These are phyloP conservation scores for Nothomitra cinnamomea DNA, from an alignment of 2,329 filamentous ascomycete species.

Conservation along the genomic window DNA sequence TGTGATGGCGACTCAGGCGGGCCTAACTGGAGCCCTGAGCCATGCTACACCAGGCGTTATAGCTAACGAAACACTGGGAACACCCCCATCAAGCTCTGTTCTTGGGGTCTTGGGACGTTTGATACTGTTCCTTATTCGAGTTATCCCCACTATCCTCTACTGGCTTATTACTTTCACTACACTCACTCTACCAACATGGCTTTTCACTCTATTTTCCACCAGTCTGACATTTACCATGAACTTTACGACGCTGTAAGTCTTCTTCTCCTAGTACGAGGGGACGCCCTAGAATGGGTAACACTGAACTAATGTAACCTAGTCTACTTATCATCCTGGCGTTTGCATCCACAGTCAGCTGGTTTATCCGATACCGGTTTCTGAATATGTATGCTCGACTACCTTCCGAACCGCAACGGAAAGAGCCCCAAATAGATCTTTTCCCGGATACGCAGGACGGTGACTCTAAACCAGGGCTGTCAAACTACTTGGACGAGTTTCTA, in stretches of 20 bases:
- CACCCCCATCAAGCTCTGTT: constrained; percentile 1
- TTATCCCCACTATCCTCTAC: constrained; percentile 46
- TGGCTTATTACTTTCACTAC: constrained; percentile 74
- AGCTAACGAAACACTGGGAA: background rate
- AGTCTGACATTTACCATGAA: constrained; percentile 98
- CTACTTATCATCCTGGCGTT: constrained; percentile 62
- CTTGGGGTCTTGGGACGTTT: constrained; percentile 23
- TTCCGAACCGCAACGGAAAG: constrained; percentile 86
- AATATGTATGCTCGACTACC: constrained; percentile 94
- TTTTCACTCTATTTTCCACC: constrained; percentile 80
- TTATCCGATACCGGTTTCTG: constrained; percentile 85
- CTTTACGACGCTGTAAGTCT: constrained; percentile 71
- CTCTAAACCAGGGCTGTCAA: constrained; percentile 79
- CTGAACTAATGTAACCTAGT: constrained; percentile 16
- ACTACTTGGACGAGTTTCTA: constrained; percentile 92
- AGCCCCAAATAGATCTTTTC: constrained; percentile 88
- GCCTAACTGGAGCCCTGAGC: background rate
- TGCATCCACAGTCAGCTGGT: constrained; percentile 78
- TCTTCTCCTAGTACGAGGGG: constrained; percentile 4
- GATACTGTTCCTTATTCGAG: constrained; percentile 31
- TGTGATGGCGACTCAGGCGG: background rate
- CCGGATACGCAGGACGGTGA: constrained; percentile 83
- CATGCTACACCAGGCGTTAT: background rate
- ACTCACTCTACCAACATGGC: constrained; percentile 73
- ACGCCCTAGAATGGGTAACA: background rate